phyloP scores from a whole-genome alignment of 352 stramenopile genomes.

The Phytophthora vignae region DNA sequence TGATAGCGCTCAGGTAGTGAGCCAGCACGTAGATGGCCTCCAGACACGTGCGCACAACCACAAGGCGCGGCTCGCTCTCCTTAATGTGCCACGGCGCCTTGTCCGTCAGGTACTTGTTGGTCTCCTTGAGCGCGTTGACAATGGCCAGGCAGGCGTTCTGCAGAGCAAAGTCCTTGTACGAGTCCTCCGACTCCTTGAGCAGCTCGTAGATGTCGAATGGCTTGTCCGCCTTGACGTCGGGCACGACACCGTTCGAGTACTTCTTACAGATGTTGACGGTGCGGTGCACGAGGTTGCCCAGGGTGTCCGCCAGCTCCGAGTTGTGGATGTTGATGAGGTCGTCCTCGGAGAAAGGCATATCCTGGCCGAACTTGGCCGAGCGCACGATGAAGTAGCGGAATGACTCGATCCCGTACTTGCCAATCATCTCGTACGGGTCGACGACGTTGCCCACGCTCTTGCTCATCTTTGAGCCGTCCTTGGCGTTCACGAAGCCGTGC shows the following conservation, averaged over 20 bases:
- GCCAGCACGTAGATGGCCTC: constrained; percentile 97
- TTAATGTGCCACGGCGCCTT: constrained; percentile 98
- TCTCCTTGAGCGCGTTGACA: constrained; percentile 92
- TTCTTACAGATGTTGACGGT: constrained; percentile 57
- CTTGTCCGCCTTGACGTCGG: not conserved
- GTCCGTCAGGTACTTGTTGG: constrained; percentile 98
- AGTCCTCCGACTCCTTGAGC: constrained; percentile 81
- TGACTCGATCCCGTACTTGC: constrained; percentile 94
- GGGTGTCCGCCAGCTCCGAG: constrained; percentile 92
- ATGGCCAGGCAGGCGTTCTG: constrained; percentile 91
- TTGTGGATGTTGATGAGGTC: constrained; percentile 98
- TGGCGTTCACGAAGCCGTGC: constrained; percentile 98
- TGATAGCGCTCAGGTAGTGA: constrained; percentile 96
- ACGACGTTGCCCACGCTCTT: constrained; percentile 99
- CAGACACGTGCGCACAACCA: constrained; percentile 95
- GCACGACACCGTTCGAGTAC: not conserved
- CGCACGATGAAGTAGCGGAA: constrained; percentile 95
- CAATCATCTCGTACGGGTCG: constrained; percentile 95
- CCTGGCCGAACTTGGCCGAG: constrained; percentile 95
- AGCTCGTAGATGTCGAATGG: constrained; percentile 75
- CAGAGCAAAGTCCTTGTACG: constrained; percentile 94
- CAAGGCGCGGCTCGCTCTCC: constrained; percentile 88
- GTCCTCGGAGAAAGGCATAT: constrained; percentile 94
- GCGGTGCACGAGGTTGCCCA: constrained; percentile 97
- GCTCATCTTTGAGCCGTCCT: constrained; percentile 99